Evolutionary conservation across 495 filamentous ascomycete genomes (phyloP), one percentile per base, ranked within the genome.

Genomic region (Podospora sp.): DNA sequence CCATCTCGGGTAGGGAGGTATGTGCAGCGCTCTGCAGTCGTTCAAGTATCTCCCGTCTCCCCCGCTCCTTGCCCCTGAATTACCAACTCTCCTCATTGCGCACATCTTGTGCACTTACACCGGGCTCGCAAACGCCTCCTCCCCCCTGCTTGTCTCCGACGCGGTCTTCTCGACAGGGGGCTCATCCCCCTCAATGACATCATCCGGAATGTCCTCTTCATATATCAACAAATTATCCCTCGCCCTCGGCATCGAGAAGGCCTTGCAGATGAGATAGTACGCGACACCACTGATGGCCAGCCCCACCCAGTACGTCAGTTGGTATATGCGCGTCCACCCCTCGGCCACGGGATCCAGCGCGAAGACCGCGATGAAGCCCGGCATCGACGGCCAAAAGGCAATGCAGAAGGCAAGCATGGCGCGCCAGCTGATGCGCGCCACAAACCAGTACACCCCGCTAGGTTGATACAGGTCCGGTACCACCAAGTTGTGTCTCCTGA

Each of bases 271-370:
- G 7, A 25, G 3, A 4, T 22, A 50, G 46, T 63, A 63, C 1
- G 49, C 5, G 21, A 21, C 21, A 21, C 35, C 18, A 14, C 60
- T 24, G 8, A 63, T 14, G 8, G 26, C 16, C 35, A 63, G 16
- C 2, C 35, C 36, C 6, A 51, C 40, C n/a, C 40, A 63, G 24
- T 63, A 63, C 7, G 60, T 51, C 35, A 63, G 33, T 18, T 63
- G 24, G 40, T 63, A 63, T 20, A 63, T 63, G 11, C 40, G 16
- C 6, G 24, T 16, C 60, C 60, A 63, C 3, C 35, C 35, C 22
- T 51, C 40, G 24, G 14, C 33, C 3, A 51, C 35, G 12, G 33
- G 21, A n/a, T 24, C 35, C 33, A n/a, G 11, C 8, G 9, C 12
- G 20, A 49, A 24, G 16, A 36, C 46, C 4, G 20, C 40, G 26